Percentiles rank a stretch among this genome's conserved stretches.
Evolutionary conservation across 371 early-diverging fungal species (phyloP).

Genomic region (Dichotomocladium elegans): DNA sequence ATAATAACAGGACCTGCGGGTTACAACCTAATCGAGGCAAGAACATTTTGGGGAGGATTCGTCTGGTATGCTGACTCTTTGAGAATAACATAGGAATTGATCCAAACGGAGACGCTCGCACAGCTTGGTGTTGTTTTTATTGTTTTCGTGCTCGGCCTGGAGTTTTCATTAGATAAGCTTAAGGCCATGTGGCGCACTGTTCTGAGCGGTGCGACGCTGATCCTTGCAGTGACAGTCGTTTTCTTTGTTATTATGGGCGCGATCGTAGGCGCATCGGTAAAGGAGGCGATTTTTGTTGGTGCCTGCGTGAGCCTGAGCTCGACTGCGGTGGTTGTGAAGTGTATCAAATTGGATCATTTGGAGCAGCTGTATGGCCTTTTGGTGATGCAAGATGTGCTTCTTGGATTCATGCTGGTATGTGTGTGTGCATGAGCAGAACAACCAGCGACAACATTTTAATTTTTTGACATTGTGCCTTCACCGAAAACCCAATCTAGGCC

Average conservation of each 20-base stretch:
- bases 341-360: constrained; percentile 40
- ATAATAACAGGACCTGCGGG: constrained; percentile 49
- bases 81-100: constrained; percentile 29
- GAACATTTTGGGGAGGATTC: background rate
- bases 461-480: too few species aligned
- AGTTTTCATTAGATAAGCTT: constrained; percentile 54
- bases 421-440: background rate
- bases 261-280: constrained; percentile 32
- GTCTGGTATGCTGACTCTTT: background rate
- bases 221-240: constrained; percentile 39
- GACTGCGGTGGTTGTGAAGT: constrained; percentile 57
- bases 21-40: constrained; percentile 48
- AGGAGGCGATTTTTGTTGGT: constrained; percentile 52
- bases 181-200: constrained; percentile 51
- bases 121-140: constrained; percentile 59
- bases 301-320: constrained; percentile 50
- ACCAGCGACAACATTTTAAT: background rate
- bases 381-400: constrained; percentile 59
- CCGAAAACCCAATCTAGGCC: constrained; percentile 45
- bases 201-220: constrained; percentile 44
- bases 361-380: constrained; percentile 47
- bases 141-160: constrained; percentile 60
- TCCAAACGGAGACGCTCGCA: constrained; percentile 54
- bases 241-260: constrained; percentile 36
- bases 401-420: constrained; percentile 58